Percentiles rank a stretch among this genome's conserved stretches.
Conservation (phyloP, 83 land plant genomes). For the Thuja plicata region DNA sequence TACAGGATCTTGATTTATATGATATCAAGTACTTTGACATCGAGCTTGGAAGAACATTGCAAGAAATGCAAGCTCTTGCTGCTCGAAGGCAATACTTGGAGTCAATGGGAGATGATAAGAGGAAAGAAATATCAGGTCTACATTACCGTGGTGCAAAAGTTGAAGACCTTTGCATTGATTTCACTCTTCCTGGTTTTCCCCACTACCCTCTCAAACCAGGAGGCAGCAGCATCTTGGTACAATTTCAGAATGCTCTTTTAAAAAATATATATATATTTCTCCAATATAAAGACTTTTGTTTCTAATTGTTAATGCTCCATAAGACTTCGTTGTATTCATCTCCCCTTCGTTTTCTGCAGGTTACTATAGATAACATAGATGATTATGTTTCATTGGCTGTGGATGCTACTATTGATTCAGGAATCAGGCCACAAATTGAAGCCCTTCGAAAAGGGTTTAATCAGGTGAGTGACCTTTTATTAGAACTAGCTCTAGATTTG, state of each 20-base stretch:
- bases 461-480: slow-evolving; percentile 32
- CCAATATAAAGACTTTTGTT: background rate
- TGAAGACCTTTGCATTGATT: slow-evolving; percentile 58
- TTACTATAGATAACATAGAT: slow-evolving; percentile 61
- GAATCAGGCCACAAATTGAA: slow-evolving; percentile 82
- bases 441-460: slow-evolving; percentile 91
- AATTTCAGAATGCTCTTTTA: background rate
- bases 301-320: background rate
- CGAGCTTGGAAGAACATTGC: too few relatives aligned
- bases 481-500: background rate
- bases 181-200: slow-evolving; percentile 57
- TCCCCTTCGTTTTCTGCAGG: slow-evolving; percentile 40
- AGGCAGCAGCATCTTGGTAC: slow-evolving; percentile 41
- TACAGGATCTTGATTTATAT: slow-evolving; percentile 47
- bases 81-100: slow-evolving; percentile 40
- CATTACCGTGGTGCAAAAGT: slow-evolving; percentile 32
- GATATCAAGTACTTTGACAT: slow-evolving; percentile 43
- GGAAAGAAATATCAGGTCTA: slow-evolving; percentile 13
- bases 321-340: background rate
- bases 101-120: background rate
- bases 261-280: too few relatives aligned
- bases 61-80: slow-evolving; percentile 51
- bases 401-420: slow-evolving; percentile 80
- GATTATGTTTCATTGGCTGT: slow-evolving; percentile 81
- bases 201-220: slow-evolving; percentile 38